Percentiles rank a stretch among this genome's conserved stretches.
These are phyloP conservation scores for Chrysoporthe cubensis DNA, from an alignment of 2,329 filamentous ascomycete species.

Conservation along the genomic window DNA sequence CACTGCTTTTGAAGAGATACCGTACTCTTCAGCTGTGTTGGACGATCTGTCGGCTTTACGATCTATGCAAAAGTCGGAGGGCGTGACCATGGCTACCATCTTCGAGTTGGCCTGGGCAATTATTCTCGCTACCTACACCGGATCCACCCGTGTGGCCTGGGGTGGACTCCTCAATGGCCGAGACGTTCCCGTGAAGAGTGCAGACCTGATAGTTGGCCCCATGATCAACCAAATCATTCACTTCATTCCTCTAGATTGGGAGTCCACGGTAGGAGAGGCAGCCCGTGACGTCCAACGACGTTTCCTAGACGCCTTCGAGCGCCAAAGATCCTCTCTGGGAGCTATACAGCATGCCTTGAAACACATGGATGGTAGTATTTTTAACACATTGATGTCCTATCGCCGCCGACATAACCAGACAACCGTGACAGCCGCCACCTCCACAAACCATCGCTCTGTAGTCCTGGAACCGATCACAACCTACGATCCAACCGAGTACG, in stretches of 20 bases:
- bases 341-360: conserved; percentile 15
- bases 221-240: conserved; percentile 14
- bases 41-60: conserved; percentile 4
- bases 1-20: neutral
- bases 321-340: conserved; percentile 9
- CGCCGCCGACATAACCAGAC: neutral
- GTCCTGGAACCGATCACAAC: conserved; percentile 5
- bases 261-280: conserved; percentile 1
- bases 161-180: conserved; percentile 34
- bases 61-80: conserved; percentile 17
- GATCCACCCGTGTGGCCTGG: conserved; percentile 23
- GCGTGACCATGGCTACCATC: conserved; percentile 32
- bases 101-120: conserved; percentile 29
- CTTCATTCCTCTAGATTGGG: neutral
- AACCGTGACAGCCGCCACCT: no score
- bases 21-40: conserved; percentile 1
- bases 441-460: neutral
- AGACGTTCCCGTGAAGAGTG: conserved; percentile 32
- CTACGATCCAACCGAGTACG: conserved; percentile 13
- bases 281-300: conserved; percentile 11
- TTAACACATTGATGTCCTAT: conserved; percentile 2
- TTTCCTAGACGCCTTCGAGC: conserved; percentile 12
- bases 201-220: conserved; percentile 34
- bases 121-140: conserved; percentile 21
- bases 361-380: neutral